Conservation (phyloP, 2,329 filamentous ascomycete species). For the Neofusicoccum kwambonambiense region DNA sequence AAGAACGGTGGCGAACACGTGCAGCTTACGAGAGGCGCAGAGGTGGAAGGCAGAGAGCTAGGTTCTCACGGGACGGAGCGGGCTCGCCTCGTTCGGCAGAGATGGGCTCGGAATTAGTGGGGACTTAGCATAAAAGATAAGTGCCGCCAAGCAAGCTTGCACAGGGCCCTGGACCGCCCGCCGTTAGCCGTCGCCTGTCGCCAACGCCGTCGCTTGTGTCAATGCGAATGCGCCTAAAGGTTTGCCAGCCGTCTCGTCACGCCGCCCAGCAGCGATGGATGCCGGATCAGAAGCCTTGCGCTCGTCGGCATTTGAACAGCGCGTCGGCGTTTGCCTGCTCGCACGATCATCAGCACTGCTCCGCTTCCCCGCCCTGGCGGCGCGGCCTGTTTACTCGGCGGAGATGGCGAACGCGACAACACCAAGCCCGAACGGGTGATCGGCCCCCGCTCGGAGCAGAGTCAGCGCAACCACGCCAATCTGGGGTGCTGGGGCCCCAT, state of each 20-base stretch:
- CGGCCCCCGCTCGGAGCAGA: not conserved
- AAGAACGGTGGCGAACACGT: not conserved
- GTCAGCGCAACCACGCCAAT: not conserved
- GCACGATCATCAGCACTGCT: not conserved
- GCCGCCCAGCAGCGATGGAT: not conserved
- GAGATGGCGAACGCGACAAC: not conserved
- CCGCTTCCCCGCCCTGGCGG: constrained; percentile 3
- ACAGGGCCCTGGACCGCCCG: not conserved
- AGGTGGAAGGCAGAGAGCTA: not conserved
- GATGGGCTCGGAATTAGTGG: not conserved
- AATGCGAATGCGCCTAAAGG: not conserved
- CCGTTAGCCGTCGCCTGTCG: not conserved
- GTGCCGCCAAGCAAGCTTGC: constrained; percentile 10
- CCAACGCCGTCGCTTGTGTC: not conserved
- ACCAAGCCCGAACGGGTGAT: constrained; percentile 3
- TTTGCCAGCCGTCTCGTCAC: not conserved
- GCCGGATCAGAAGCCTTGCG: not conserved
- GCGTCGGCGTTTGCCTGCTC: constrained; percentile 1
- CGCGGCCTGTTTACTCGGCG: not conserved
- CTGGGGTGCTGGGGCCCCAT: constrained; percentile 2
- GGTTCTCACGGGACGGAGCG: not conserved
- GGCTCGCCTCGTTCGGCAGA: not conserved
- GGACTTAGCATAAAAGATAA: not conserved
- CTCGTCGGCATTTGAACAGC: not conserved
- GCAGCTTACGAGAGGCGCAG: not conserved